A percentile compares a stretch with the other conserved stretches of the same genome.
Conservation (phyloP, 2,329 filamentous ascomycete genomes). For the Fusarium miscanthi region DNA sequence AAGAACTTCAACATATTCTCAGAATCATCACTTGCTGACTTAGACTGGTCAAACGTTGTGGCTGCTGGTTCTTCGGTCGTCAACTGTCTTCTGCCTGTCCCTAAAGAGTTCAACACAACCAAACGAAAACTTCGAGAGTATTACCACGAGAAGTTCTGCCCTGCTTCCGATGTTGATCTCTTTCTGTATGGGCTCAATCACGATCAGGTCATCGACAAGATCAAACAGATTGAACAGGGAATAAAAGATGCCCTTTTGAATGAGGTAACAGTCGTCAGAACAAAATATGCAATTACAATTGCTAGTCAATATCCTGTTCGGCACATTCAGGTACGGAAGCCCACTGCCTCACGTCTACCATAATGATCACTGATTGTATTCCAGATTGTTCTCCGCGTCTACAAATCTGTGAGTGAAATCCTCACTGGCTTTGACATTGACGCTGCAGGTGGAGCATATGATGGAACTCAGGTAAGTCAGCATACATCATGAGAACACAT, state of each 20-base stretch:
- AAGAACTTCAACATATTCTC: slow-evolving; percentile 85
- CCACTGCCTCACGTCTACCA: not conserved
- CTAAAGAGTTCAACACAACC: slow-evolving; percentile 67
- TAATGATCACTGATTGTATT: slow-evolving; percentile 10
- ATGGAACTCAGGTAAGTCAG: slow-evolving; percentile 76
- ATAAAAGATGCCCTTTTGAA: slow-evolving; percentile 81
- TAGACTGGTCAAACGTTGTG: slow-evolving; percentile 86
- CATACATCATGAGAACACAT: not conserved
- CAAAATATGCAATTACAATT: slow-evolving; percentile 89
- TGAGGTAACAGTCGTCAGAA: slow-evolving; percentile 86
- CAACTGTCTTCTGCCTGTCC: slow-evolving; percentile 80
- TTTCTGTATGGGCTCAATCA: slow-evolving; percentile 86
- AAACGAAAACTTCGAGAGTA: slow-evolving; percentile 76
- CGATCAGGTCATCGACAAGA: slow-evolving; percentile 83
- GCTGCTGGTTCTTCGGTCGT: slow-evolving; percentile 84
- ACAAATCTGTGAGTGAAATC: slow-evolving; percentile 86
- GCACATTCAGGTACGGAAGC: slow-evolving; percentile 70
- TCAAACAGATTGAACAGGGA: slow-evolving; percentile 81
- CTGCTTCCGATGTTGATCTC: slow-evolving; percentile 87
- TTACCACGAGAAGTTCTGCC: slow-evolving; percentile 84
- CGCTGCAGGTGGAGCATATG: slow-evolving; percentile 82
- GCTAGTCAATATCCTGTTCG: slow-evolving; percentile 85
- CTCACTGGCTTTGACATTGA: slow-evolving; percentile 91
- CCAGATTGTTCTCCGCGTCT: slow-evolving; percentile 84
- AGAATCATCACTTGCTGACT: slow-evolving; percentile 77